These are phyloP conservation scores for Solanum piurae DNA, from an alignment of 257 asterid genomes.

Conservation along the genomic window DNA sequence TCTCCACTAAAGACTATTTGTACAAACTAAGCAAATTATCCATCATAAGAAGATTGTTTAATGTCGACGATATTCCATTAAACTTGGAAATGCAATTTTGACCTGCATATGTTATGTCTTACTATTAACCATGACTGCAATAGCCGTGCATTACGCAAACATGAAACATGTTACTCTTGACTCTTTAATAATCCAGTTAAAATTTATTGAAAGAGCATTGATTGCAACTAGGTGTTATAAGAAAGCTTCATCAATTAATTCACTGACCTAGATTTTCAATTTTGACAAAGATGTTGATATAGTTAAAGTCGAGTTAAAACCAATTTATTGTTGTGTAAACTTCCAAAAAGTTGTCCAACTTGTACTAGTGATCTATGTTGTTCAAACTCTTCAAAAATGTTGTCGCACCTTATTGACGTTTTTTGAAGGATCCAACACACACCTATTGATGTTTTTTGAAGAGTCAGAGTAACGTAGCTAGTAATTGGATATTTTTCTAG, in stretches of 20 bases:
- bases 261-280: background rate
- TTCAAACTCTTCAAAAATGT: background rate
- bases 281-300: background rate
- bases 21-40: background rate
- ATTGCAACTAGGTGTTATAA: background rate
- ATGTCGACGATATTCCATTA: background rate
- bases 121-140: background rate
- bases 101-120: background rate
- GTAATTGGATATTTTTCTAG: background rate
- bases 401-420: background rate
- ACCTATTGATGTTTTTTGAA: background rate
- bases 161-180: too few species aligned
- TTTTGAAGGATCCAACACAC: background rate
- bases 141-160: background rate
- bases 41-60: background rate
- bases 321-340: background rate
- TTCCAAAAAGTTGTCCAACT: background rate
- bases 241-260: background rate
- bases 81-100: background rate
- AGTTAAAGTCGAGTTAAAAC: background rate
- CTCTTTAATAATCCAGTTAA: background rate
- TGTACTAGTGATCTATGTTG: background rate
- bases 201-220: background rate
- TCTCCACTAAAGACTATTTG: background rate
- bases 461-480: background rate